Conservation (phyloP, 228 moss, liverwort and hornwort species). For the Sphagnum fallax region DNA sequence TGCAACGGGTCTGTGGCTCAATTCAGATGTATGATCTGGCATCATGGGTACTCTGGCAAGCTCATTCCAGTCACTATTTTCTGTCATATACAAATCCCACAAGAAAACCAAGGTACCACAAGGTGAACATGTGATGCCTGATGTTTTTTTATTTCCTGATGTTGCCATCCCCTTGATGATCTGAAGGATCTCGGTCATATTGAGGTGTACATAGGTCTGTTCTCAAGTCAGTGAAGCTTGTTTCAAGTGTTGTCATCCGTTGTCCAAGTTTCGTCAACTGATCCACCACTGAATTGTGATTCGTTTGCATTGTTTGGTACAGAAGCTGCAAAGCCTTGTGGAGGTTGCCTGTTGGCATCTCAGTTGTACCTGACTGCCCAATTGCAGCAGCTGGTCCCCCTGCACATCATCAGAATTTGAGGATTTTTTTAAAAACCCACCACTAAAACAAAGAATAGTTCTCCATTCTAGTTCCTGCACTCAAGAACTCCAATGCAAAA, state of each 20-base stretch:
- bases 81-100: no score
- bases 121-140: no score
- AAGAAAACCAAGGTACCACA: no score
- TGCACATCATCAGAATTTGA: neutral
- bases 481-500: no score
- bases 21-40: no score
- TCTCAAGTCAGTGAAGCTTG: conserved; percentile 4
- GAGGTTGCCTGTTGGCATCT: neutral
- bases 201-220: conserved; percentile 1
- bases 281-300: conserved; percentile 3
- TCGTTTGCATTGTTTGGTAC: conserved; percentile 6
- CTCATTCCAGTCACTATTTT: no score
- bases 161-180: neutral
- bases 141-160: no score
- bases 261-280: conserved; percentile 3
- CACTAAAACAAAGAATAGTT: no score
- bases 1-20: no score
- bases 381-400: neutral
- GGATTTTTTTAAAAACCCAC: no score
- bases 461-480: no score
- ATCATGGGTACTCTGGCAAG: no score
- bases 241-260: conserved; percentile 2
- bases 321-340: conserved; percentile 4
- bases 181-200: neutral
- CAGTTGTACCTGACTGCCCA: neutral